A percentile compares a stretch with the other conserved stretches of the same genome.
Conservation (phyloP, 805 yeast species). For the Saccharomyces cerevisiae region DNA sequence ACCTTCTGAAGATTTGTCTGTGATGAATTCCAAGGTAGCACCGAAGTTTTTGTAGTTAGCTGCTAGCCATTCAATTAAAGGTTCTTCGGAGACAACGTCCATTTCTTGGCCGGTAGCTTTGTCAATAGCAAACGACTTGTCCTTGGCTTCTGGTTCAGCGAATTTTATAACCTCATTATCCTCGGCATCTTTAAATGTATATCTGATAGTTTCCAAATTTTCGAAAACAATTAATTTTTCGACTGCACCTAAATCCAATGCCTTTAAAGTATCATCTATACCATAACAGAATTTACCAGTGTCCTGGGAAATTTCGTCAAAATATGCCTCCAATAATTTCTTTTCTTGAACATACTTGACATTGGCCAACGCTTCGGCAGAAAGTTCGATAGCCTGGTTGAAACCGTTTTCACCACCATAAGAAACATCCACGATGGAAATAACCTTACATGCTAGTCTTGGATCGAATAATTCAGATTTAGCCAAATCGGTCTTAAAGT, state of each 20-base stretch:
- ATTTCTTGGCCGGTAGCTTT: constrained; percentile 83
- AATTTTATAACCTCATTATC: constrained; percentile 68
- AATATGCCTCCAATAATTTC: constrained; percentile 84
- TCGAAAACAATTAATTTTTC: constrained; percentile 90
- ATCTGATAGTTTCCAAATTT: constrained; percentile 78
- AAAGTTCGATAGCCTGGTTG: constrained; percentile 96
- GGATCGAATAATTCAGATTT: constrained; percentile 89
- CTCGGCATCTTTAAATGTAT: constrained; percentile 74
- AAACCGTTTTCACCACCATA: constrained; percentile 99
- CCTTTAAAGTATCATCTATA: constrained; percentile 92
- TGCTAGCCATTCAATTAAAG: constrained; percentile 94
- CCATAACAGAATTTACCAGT: constrained; percentile 97
- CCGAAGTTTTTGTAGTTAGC: constrained; percentile 92
- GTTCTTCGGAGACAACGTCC: constrained; percentile 79
- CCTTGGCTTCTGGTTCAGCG: constrained; percentile 63
- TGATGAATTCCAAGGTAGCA: constrained; percentile 91
- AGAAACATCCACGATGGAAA: constrained; percentile 91
- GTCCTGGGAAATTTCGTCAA: constrained; percentile 96
- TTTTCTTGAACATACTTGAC: constrained; percentile 98
- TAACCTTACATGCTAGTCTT: constrained; percentile 78
- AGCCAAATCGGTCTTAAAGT: constrained; percentile 89
- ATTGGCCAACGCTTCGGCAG: constrained; percentile 93
- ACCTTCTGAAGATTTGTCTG: constrained; percentile 96
- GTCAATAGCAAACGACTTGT: constrained; percentile 70
- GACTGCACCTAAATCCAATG: constrained; percentile 92